Conservation (phyloP, 2,329 filamentous ascomycete species). For the Parastagonospora nodorum region DNA sequence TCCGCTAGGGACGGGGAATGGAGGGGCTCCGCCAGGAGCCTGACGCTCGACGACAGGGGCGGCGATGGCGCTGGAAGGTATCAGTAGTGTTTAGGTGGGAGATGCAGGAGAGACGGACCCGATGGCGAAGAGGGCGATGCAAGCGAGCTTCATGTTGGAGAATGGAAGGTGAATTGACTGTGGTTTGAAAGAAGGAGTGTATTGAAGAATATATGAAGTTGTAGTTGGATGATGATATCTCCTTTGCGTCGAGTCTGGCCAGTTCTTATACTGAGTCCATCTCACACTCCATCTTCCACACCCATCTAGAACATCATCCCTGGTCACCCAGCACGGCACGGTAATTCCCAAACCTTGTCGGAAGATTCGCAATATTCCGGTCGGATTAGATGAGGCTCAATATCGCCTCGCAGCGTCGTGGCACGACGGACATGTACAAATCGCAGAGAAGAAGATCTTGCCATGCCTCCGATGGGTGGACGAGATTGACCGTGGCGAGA, state of each 20-base stretch:
- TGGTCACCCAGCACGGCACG: neutral
- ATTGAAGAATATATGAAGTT: neutral
- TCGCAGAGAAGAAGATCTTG: neutral
- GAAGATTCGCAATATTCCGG: neutral
- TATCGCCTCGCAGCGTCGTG: constrained; percentile 4
- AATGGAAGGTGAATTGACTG: neutral
- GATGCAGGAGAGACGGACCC: constrained; percentile 4
- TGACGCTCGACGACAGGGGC: constrained; percentile 13
- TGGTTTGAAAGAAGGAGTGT: neutral
- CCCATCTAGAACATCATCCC: neutral
- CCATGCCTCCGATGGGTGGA: neutral
- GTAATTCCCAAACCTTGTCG: neutral
- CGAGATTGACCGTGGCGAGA: neutral
- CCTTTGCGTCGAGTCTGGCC: neutral
- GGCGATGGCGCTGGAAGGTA: constrained; percentile 13
- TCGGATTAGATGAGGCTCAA: constrained; percentile 11
- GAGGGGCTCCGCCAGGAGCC: constrained; percentile 1
- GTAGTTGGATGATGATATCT: neutral
- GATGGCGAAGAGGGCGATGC: constrained; percentile 12
- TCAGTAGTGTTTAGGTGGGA: neutral
- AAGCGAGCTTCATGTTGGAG: constrained; percentile 13
- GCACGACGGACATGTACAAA: neutral
- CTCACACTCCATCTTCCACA: neutral
- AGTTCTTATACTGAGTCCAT: neutral
- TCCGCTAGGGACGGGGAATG: constrained; percentile 1